Conservation (phyloP, 495 filamentous ascomycete species). For the Amphirosellinia nigrospora region DNA sequence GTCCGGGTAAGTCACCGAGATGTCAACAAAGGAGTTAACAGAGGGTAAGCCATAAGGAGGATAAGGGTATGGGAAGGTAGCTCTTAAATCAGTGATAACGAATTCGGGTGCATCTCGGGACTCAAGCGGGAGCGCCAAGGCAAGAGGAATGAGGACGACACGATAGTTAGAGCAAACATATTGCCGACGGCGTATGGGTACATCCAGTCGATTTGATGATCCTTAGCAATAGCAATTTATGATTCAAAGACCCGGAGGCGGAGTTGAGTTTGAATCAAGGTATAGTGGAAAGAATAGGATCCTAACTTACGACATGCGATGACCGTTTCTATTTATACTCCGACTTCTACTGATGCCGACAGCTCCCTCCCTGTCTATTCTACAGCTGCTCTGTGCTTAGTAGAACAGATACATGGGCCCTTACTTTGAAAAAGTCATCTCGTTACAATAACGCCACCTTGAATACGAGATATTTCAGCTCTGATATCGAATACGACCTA, state of each 20-base stretch:
- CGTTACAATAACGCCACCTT: conserved; percentile 7
- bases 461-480: neutral
- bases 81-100: conserved; percentile 31
- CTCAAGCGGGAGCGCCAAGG: conserved; percentile 29
- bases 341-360: neutral
- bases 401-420: neutral
- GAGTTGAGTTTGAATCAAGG: neutral
- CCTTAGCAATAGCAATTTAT: no score
- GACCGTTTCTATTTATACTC: neutral
- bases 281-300: neutral
- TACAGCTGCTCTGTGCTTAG: neutral
- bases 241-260: neutral
- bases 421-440: neutral
- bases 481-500: neutral
- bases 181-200: neutral
- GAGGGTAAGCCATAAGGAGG: conserved; percentile 28
- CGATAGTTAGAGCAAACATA: neutral
- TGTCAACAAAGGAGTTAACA: conserved; percentile 31
- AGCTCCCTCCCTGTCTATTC: neutral
- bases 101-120: conserved; percentile 30
- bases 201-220: no score
- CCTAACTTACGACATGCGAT: neutral
- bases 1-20: conserved; percentile 69
- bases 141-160: conserved; percentile 26
- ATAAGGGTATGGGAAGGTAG: conserved; percentile 30